Base-by-base conservation (phyloP, 257 asterid genomes). In the Nicotiana undulata region DNA sequence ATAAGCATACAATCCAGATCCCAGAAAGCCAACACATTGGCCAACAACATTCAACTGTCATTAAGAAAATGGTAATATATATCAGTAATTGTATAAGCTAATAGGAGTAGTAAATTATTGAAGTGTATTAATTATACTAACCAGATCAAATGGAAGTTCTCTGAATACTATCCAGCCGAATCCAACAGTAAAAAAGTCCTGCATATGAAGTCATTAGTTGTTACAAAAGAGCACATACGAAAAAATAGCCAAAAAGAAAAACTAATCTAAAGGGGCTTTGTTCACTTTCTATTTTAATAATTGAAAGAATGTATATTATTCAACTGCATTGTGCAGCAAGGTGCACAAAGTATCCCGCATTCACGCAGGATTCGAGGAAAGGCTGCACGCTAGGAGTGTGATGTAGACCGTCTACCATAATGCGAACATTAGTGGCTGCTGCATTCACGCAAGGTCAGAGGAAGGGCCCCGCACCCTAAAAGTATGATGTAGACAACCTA, bases 101-200 rank as follows among this genome's bases (percentile, higher is more conserved):
- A 32, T 63, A 5, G n/a, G n/a, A n/a, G n/a, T 26, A 26, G 4
- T 15, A 32, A 55, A 77, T 63, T 12, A 17, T 63, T 28, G 13
- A 5, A 37, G n/a, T 10, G 32, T 22, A 26, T 34, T 9, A 46
- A 20, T 37, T 78, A 28, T 58, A 31, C 86, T 34, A 55, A 79
- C 83, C 81, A 79, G 37, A 83, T 79, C 83, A 74, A 79, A 79
- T 68, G 86, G 83, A 32, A 83, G 83, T n/a, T 61, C 86, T 29
- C 81, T 79, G 20, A 72, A 80, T 13, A 83, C 67, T 55, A 83
- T 1, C 86, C 83, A 83, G 53, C 83, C 86, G 53, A 79, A 74
- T 72, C 81, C 83, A 63, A 83, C 53, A 5, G 83, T 83, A 79
- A 79, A 83, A 12, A 83, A n/a, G 51, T 83, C 83, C 83, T 83